These are phyloP conservation scores for Paramyrothecium sp. DNA, from an alignment of 2,329 filamentous ascomycete species.

Conservation along the genomic window DNA sequence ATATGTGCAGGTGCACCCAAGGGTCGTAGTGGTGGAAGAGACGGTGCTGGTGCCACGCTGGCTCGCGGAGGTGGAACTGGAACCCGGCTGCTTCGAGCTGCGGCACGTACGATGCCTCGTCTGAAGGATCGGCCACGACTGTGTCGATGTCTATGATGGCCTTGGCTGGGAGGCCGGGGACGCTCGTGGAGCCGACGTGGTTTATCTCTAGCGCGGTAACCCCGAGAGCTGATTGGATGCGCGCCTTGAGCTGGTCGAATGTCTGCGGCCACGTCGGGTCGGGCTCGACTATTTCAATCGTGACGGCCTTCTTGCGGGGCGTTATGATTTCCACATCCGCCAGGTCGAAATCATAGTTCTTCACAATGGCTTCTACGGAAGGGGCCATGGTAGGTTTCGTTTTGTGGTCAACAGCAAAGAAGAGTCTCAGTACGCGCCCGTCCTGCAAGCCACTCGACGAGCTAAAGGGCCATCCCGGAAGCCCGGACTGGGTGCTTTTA, in stretches of 20 bases:
- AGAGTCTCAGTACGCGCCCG: not conserved
- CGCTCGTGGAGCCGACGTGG: conserved; percentile 50
- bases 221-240: conserved; percentile 34
- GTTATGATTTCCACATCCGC: conserved; percentile 20
- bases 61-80: conserved; percentile 44
- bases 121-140: conserved; percentile 34
- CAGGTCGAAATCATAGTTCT: conserved; percentile 19
- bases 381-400: conserved; percentile 14
- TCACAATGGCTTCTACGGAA: conserved; percentile 22
- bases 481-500: not conserved
- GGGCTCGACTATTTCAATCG: conserved; percentile 31
- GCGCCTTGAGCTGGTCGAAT: conserved; percentile 27
- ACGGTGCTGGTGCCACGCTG: conserved; percentile 45
- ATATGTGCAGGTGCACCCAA: conserved; percentile 13
- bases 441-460: not conserved
- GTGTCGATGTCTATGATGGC: conserved; percentile 52
- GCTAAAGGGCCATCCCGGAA: not conserved
- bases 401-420: not conserved
- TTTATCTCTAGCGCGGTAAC: conserved; percentile 32
- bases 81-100: conserved; percentile 43
- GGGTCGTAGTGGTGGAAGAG: conserved; percentile 37
- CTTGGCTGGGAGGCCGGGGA: conserved; percentile 49
- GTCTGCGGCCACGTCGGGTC: conserved; percentile 33
- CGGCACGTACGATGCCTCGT: conserved; percentile 41
- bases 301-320: conserved; percentile 15